Evolutionary conservation across 108 stramenopile species (phyloP).

Genomic region (Cyclotella sp.): DNA sequence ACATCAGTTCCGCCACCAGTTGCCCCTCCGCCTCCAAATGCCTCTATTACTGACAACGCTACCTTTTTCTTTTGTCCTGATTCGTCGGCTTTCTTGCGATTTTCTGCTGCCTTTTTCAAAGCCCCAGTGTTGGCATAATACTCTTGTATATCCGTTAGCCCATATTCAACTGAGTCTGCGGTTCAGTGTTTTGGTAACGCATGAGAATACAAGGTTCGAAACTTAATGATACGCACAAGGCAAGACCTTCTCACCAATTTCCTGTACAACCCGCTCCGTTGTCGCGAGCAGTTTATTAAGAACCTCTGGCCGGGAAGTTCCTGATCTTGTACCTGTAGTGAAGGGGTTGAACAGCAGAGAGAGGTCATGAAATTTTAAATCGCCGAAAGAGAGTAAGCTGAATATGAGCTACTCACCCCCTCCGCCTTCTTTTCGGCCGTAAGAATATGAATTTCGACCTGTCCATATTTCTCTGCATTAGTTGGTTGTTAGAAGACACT

Average conservation of each 20-base stretch:
- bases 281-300: conserved; percentile 75
- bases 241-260: conserved; percentile 47
- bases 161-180: conserved; percentile 83
- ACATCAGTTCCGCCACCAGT: conserved; percentile 45
- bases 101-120: conserved; percentile 87
- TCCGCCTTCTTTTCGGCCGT: conserved; percentile 74
- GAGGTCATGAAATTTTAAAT: neutral
- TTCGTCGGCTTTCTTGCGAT: conserved; percentile 56
- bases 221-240: neutral
- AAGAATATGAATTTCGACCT: conserved; percentile 73
- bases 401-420: conserved; percentile 1
- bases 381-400: neutral
- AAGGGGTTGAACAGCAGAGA: neutral
- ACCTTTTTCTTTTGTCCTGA: conserved; percentile 66
- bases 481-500: neutral
- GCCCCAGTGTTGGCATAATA: conserved; percentile 90
- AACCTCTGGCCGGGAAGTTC: conserved; percentile 72
- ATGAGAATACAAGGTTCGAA: neutral
- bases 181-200: neutral
- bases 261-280: conserved; percentile 88
- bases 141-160: conserved; percentile 85
- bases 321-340: conserved; percentile 37
- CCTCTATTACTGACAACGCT: conserved; percentile 81
- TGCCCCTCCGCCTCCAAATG: conserved; percentile 65
- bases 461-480: conserved; percentile 70